phyloP scores from a whole-genome alignment of 345 rosid genomes.

The Salix viminalis region DNA sequence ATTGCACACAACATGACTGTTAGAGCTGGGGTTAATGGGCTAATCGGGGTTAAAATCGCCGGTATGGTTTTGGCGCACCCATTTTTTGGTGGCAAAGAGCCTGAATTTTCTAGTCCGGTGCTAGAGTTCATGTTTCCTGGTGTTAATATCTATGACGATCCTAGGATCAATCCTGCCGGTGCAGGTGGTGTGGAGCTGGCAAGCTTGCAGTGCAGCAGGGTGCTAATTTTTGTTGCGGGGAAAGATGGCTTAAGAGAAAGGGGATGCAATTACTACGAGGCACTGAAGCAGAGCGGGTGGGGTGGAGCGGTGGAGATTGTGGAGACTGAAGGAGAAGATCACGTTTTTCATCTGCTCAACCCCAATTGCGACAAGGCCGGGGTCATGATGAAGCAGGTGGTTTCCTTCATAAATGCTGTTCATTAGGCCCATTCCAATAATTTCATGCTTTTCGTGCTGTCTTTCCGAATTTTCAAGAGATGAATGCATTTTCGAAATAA shows the following conservation, averaged over 20 bases:
- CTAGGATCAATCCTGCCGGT: neutral
- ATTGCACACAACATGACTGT: slow-evolving; percentile 7
- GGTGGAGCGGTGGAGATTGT: slow-evolving; percentile 22
- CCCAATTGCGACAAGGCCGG: slow-evolving; percentile 24
- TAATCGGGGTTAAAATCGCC: neutral
- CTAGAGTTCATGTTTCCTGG: neutral
- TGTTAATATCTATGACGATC: neutral
- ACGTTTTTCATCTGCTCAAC: slow-evolving; percentile 35
- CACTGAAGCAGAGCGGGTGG: slow-evolving; percentile 29
- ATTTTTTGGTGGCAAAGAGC: slow-evolving; percentile 16
- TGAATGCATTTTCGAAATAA: neutral
- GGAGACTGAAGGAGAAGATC: slow-evolving; percentile 33
- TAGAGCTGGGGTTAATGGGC: neutral
- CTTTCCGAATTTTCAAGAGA: neutral
- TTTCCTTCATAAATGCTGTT: slow-evolving; percentile 14
- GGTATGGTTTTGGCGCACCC: slow-evolving; percentile 23
- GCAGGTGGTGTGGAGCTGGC: neutral
- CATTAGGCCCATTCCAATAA: neutral
- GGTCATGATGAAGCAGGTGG: slow-evolving; percentile 20
- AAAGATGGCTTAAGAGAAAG: slow-evolving; percentile 24
- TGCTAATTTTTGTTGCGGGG: slow-evolving; percentile 36
- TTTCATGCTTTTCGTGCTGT: neutral
- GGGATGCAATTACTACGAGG: slow-evolving; percentile 30
- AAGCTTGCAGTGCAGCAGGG: slow-evolving; percentile 11
- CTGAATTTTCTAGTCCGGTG: neutral